Base-by-base conservation (phyloP, 495 filamentous ascomycete species). In the Aspergillus ostianus region DNA sequence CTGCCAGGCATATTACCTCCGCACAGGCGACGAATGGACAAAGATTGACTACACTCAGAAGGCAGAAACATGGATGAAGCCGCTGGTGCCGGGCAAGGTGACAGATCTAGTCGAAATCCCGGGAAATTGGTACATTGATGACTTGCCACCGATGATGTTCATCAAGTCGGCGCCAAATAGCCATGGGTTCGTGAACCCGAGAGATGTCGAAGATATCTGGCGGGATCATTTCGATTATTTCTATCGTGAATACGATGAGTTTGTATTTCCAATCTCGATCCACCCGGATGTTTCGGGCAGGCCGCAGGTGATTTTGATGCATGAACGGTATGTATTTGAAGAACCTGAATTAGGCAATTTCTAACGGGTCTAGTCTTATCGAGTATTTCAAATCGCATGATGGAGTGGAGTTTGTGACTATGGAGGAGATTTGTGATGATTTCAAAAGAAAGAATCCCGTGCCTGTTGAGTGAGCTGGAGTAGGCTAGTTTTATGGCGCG, bases 361-460 rank as follows among this genome's bases (percentile, higher is more conserved):
- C 13, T 15, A 51, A 51, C 9, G 6, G 19, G 19, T 6, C 3
- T 32, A 81, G 80, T 20, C 77, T 89, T 48, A 89, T 90, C 63
- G 87, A 90, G 57, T 82, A 88, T 52, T 86, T 91, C 64, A 88
- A 88, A 60, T 83, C 80, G 47, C 86, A 90, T 58, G 86, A 88
- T 36, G 87, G 87, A 0, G 85, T 90, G 1, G 85, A 90, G 62
- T 90, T 87, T 81, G 81, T 88, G 60, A 87, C 85, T 0, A 86
- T 90, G 75, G 87, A 82, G 57, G 77, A 86, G 63, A 82, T 89
- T 56, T 82, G 78, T 20, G 84, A 85, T 58, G 83, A 87, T 36
- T 88, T 88, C 69, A 85, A 84, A 72, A 63, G 54, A 19, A 67
- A 63, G 64, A 70, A 69, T 45, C 49, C n/a, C 7, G 13, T 13